Percentiles rank a stretch among this genome's conserved stretches.
These are phyloP conservation scores for Suillus variegatus DNA, from an alignment of 768 basidiomycete genomes.

Conservation along the genomic window DNA sequence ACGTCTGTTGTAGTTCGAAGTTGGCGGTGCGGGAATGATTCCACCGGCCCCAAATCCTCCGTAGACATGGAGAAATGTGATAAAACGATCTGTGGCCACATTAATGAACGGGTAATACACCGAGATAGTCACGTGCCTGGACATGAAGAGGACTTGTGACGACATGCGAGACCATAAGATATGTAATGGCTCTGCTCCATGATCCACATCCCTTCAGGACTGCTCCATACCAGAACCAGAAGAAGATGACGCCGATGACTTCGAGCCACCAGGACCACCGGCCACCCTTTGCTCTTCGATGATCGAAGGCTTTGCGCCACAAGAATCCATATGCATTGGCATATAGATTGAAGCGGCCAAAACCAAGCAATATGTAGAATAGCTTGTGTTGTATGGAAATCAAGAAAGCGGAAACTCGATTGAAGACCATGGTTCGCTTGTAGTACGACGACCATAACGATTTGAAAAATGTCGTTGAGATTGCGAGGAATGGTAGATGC, in stretches of 20 bases:
- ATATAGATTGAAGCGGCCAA: constrained; percentile 96
- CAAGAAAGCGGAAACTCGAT: constrained; percentile 63
- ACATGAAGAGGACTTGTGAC: constrained; percentile 91
- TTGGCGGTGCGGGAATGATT: constrained; percentile 93
- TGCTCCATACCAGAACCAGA: constrained; percentile 85
- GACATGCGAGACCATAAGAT: constrained; percentile 82
- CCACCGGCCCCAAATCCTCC: constrained; percentile 82
- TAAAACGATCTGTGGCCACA: constrained; percentile 72
- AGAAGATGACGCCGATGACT: constrained; percentile 71
- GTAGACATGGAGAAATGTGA: constrained; percentile 98
- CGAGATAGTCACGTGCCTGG: constrained; percentile 58
- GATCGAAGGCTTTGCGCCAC: constrained; percentile 62
- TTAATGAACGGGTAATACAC: neutral
- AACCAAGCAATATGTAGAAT: constrained; percentile 87
- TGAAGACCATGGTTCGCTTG: constrained; percentile 81
- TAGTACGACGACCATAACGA: constrained; percentile 95
- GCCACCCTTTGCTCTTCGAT: constrained; percentile 64
- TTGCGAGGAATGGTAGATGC: constrained; percentile 93
- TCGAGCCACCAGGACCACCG: constrained; percentile 82
- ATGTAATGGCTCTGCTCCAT: constrained; percentile 69
- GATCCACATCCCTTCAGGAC: constrained; percentile 71
- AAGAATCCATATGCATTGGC: constrained; percentile 82
- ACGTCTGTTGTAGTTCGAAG: constrained; percentile 98
- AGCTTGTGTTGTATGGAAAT: constrained; percentile 85
- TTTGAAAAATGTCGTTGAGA: constrained; percentile 83